Base-by-base conservation (phyloP, 768 basidiomycete species). In the Daedalea quercina region DNA sequence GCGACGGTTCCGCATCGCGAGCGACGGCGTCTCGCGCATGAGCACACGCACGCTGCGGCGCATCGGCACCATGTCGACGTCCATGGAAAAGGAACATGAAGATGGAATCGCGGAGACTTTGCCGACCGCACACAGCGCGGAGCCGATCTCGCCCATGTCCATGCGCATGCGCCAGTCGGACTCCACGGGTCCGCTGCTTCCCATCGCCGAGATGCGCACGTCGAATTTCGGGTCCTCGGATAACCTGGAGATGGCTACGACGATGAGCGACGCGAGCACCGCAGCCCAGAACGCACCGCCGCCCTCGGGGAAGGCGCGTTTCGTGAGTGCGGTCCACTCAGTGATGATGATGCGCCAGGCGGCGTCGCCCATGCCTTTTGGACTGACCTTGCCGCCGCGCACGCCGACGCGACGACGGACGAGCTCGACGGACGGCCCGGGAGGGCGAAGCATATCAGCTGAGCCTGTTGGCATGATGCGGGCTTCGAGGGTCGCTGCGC, bases 401-500 rank as follows among this genome's bases (percentile, higher is more conserved):
- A 49, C 52, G 13, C 51, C 57, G 6, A 46, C 53, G 17, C 23
- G 58, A 25, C 57, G 61, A 56, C 56, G 65, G 22, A 62, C 68
- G 28, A 55, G 62, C 48, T 65, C 68, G 9, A 59, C 66, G n/a
- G 62, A 62, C 20, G 61, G 59, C 9, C 24, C 54, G 34, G 46
- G 53, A 11, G 40, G 48, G n/a, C 51, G 61, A 31, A 40, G 52
- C 19, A 50, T 41, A 24, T 50, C 43, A 0, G 44, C 54, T 1
- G 62, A 66, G 46, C 65, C 69, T 17, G 65, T 69, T 34, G 68
- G 68, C 8, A 63, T 75, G 17, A 52, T 63, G n/a, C 64, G 75
- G 37, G 70, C 73, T 19, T 81, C 84, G 17, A 76, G 84, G n/a
- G 68, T 86, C 3, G 71, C 78, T 22, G 66, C 67, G 7, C 66